Evolutionary conservation across 768 basidiomycete species (phyloP), one percentile per base, ranked within the genome.

Genomic region (Mycena belliarum): DNA sequence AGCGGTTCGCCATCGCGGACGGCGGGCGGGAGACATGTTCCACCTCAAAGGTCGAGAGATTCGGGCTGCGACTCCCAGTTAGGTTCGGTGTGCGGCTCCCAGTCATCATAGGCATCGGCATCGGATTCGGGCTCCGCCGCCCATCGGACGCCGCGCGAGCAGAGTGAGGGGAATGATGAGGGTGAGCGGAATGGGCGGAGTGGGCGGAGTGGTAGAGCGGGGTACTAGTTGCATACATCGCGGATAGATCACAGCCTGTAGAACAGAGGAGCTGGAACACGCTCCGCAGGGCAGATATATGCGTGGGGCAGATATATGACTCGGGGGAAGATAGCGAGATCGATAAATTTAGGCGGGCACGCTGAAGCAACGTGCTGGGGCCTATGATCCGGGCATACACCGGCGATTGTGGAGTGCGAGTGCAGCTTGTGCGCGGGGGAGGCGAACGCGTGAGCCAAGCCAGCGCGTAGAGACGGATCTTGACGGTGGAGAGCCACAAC

Each of bases 1-100:
- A 32, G 9, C 35, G 37, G 25, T 55, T 51, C 7, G 40, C 79
- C 79, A 44, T 79, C 73, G 60, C 76, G 66, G 49, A 67, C 60
- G 56, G 62, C 14, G 62, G 62, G 12, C 62, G 21, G 24, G 62
- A 63, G 38, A 63, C 62, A 38, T 59, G 62, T 41, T 63, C 62
- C 32, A 63, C 58, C 51, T 63, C 23, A 23, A 63, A 63, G 6
- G 28, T 40, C 7, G 61, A 21, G 6, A 57, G 21, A 52, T 63
- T 63, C 18, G 62, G 62, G 44, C 62, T 63, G 14, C 52, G 46
- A 20, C 52, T 54, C 6, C 33, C 33, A 7, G 14, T 15, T 15
- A 57, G 21, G 49, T 63, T 63, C 18, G 62, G 62, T 38, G 58
- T 63, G 14, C 52, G 46, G 25, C 52, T 54, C 6, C 33, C 33